Base-by-base conservation (phyloP, 1,284 basidiomycete species). In the Ceraceosorus guamensis region DNA sequence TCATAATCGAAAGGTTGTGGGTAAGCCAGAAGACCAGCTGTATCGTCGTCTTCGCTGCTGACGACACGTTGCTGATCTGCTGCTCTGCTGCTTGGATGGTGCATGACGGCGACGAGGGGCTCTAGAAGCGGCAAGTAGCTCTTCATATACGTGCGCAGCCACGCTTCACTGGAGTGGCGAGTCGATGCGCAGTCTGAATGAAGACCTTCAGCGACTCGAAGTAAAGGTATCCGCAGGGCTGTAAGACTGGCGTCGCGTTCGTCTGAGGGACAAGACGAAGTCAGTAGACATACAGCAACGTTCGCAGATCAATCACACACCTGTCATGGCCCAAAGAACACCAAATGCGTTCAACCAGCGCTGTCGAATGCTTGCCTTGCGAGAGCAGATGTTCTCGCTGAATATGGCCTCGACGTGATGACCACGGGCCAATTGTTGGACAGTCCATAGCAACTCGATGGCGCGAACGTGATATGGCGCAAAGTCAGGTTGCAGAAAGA, bases 291-390 rank as follows among this genome's bases (percentile, higher is more conserved):
- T 3, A 24, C 24, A 24, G 24, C 24, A 24, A 24, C 24, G 3
- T 24, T 24, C 24, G 24, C 24, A 24, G 24, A 24, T 24, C 1
- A 24, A 3, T 24, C 24, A 24, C 24, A 24, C 24, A 24, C 91
- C 89, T 50, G 86, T 87, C 57, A 91, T 78, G 57, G 90, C 82
- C 93, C 93, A 98, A 5, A 97, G 79, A 1, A 90, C 85, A 1
- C 93, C 91, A 74, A 98, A 95, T 0, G 87, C 88, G 63, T 91
- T 87, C 72, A 87, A 88, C 0, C 86, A 83, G 33, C 83, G 82
- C 1, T 55, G 32, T 24, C 61, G 52, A 4, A 14, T 31, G 13
- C 44, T 46, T 11, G 14, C 16, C 11, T 53, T 41, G 1, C 37
- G 6, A 5, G 33, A 50, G 0, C 52, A 45, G 4, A 73, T 56